Base-by-base conservation (phyloP, 2,329 filamentous ascomycete genomes). In the Zymoseptoria brevis region DNA sequence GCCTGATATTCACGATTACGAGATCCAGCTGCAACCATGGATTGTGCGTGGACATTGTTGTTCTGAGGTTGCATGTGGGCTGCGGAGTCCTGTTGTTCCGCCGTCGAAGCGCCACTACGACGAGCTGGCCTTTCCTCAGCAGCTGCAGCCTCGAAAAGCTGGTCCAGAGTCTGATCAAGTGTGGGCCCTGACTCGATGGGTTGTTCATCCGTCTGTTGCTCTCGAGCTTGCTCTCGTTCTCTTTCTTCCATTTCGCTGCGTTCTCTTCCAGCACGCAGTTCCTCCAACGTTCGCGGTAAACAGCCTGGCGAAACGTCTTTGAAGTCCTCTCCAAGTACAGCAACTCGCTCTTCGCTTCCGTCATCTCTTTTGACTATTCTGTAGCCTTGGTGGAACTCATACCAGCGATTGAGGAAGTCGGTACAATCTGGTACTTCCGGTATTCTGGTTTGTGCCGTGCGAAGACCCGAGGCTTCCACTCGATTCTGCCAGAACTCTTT, bases 401-500 rank as follows among this genome's bases (percentile, higher is more conserved):
- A 79, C 79, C 79, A 81, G 35, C 72, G 67, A 19, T 74, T 65
- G 8, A 80, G 64, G 57, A 80, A 81, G 16, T 71, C 74, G 30
- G 68, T 70, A 68, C 80, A 78, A 62, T 80, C 76, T 8, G 79
- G 79, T 26, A 74, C 69, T 19, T 76, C 69, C 9, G 79, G 79
- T 50, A 81, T 76, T 16, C 75, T 71, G 8, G 79, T 79, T 59
- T 79, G 75, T 2, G 69, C 70, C 1, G 74, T 70, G n/a, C 73
- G 67, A 24, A 80, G 66, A 4, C 77, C 74, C 16, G 75, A 75
- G 5, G 72, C 73, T 8, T 71, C 70, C 19, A 80, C 71, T 19
- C 79, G 65, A 56, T 78, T 76, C 55, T 71, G 73, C 79, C 79
- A 81, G 67, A 79, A 81, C 53, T 78, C 76, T 68, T 77, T 77